A percentile compares a stretch with the other conserved stretches of the same genome.
These are phyloP conservation scores for Hordeum pubiflorum DNA, from an alignment of 202 grass and related monocot species.

Conservation along the genomic window DNA sequence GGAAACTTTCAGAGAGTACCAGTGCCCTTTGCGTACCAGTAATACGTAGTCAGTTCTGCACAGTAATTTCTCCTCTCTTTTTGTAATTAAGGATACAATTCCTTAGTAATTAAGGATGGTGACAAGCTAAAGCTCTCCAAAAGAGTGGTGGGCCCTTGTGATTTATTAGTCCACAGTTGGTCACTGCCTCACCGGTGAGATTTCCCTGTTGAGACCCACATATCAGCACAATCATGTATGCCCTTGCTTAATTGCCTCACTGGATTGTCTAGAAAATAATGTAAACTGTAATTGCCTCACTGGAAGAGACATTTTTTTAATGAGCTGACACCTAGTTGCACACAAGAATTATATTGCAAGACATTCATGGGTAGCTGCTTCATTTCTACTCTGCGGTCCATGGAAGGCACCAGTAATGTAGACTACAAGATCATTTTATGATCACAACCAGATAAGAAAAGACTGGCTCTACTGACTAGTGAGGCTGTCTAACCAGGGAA, in stretches of 20 bases:
- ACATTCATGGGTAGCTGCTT: neutral
- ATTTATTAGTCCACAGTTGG: slow-evolving; percentile 35
- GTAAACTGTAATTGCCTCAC: neutral
- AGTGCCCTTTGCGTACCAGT: neutral
- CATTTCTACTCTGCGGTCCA: neutral
- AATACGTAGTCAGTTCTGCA: neutral
- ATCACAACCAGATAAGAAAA: slow-evolving; percentile 3
- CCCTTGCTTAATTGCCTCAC: slow-evolving; percentile 21
- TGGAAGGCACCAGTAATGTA: neutral
- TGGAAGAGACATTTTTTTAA: neutral
- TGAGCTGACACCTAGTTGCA: neutral
- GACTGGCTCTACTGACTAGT: neutral
- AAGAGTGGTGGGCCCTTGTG: neutral
- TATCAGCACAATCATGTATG: slow-evolving; percentile 24
- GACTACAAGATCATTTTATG: neutral
- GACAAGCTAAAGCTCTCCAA: slow-evolving; percentile 29
- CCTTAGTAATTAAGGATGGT: slow-evolving; percentile 16
- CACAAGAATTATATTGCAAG: neutral
- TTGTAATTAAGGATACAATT: neutral
- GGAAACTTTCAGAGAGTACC: neutral
- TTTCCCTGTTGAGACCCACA: slow-evolving; percentile 18
- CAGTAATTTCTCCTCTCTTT: neutral
- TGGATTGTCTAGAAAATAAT: neutral
- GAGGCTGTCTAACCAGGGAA: neutral
- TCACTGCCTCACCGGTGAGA: slow-evolving; percentile 27